Conservation (phyloP, 306 rosid genomes). For the Carpinus viminea region DNA sequence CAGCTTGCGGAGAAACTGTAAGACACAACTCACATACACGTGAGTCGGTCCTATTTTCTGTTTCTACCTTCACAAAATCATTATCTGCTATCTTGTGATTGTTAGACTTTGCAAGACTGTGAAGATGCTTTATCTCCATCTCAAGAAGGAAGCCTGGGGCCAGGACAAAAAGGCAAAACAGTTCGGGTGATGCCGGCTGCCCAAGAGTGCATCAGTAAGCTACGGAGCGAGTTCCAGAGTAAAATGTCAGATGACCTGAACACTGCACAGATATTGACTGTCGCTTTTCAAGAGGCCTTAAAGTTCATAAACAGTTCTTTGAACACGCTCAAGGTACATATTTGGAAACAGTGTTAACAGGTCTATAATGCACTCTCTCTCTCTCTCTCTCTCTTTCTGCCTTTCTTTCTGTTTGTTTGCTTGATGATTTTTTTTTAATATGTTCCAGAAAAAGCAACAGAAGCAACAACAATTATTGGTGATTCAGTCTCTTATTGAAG, state of each 20-base stretch:
- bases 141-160: slow-evolving; percentile 46
- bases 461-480: slow-evolving; percentile 52
- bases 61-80: slow-evolving; percentile 4
- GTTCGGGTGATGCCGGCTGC: slow-evolving; percentile 55
- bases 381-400: neutral
- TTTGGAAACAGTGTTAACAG: slow-evolving; percentile 11
- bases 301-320: slow-evolving; percentile 68
- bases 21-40: neutral
- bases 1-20: neutral
- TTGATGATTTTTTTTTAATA: slow-evolving; percentile 10
- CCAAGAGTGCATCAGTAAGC: slow-evolving; percentile 60
- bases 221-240: slow-evolving; percentile 62
- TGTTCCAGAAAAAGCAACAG: slow-evolving; percentile 68
- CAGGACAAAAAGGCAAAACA: slow-evolving; percentile 44
- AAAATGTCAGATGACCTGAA: slow-evolving; percentile 94
- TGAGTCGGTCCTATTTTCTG: neutral
- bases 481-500: slow-evolving; percentile 60
- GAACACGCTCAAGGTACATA: slow-evolving; percentile 67
- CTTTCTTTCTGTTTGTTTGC: neutral
- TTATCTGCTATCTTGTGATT: slow-evolving; percentile 28
- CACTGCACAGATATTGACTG: slow-evolving; percentile 82
- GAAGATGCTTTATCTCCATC: slow-evolving; percentile 61
- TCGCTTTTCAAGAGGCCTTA: slow-evolving; percentile 82
- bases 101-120: slow-evolving; percentile 84
- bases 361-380: neutral